Evolutionary conservation across 2,329 filamentous ascomycete species (phyloP), one percentile per base, ranked within the genome.

Genomic region (Thermoascus crustaceus): DNA sequence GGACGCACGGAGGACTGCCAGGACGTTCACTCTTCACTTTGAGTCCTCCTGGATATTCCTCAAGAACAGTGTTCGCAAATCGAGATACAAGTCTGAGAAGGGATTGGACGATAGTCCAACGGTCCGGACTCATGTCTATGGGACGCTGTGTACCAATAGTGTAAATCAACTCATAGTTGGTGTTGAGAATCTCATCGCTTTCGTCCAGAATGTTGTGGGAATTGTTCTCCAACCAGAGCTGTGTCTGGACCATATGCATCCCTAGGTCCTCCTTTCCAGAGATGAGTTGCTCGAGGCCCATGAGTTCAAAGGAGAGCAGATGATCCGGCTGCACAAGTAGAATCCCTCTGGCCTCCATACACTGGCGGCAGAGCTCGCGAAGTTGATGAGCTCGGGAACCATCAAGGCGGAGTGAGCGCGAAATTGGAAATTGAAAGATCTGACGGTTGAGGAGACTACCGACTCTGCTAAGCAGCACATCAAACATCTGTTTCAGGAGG

Each of bases 141-240:
- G 67, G 43, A 1, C 51, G 47, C 38, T 78, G 72, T 0, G 50
- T 40, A 0, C 77, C 78, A 41, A 79, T 69, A 0, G 77, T 78
- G 39, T 82, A 81, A 0, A 81, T 62, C 0, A 82, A 53, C 45
- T 82, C 75, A 22, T 77, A 78, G 29, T 71, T 72, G 2, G 69
- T 63, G 25, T 67, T 74, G 19, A 81, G 71, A 34, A 74, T 76
- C 38, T 80, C 75, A 29, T 82, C 78, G 24, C 72, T 76, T 52
- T 82, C 76, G 37, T 82, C 76, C 0, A 82, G 61, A 1, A 82
- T 66, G 40, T 80, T 76, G 0, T 75, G 58, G 0, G 67, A 63
- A 2, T 53, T 40, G 0, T 32, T 9, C 19, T 71, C 53, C 1
- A 80, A 58, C 41, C 66, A 71, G 0, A 55, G 16, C n/a, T 75